Conservation (phyloP, 495 filamentous ascomycete genomes). For the Lasiosphaeris hirsuta region DNA sequence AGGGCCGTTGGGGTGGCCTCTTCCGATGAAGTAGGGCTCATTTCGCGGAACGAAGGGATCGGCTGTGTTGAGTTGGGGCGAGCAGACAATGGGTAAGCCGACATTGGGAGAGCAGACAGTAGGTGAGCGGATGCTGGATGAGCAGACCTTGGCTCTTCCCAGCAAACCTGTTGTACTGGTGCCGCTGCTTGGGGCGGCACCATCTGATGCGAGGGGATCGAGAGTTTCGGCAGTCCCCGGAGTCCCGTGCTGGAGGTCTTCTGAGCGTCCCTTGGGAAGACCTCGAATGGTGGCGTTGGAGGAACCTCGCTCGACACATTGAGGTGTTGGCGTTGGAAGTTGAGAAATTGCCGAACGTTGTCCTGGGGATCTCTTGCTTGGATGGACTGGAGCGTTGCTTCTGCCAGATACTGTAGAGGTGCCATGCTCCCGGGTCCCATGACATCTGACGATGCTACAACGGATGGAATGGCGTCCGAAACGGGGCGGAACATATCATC, state of each 20-base stretch:
- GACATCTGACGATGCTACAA: conserved; percentile 87
- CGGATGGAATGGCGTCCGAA: conserved; percentile 67
- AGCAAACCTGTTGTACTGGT: too few relatives aligned
- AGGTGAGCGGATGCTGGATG: conserved; percentile 23
- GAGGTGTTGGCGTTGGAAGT: conserved; percentile 63
- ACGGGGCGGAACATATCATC: conserved; percentile 52
- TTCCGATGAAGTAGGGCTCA: conserved; percentile 46
- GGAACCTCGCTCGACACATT: conserved; percentile 52
- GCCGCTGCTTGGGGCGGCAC: conserved; percentile 10
- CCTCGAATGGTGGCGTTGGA: conserved; percentile 54
- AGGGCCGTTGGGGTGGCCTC: conserved; percentile 49
- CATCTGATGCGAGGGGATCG: conserved; percentile 43
- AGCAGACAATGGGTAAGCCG: conserved; percentile 25
- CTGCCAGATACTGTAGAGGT: conserved; percentile 63
- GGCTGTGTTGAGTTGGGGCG: conserved; percentile 27
- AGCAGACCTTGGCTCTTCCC: too few relatives aligned
- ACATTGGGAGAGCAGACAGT: conserved; percentile 9
- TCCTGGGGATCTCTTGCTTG: conserved; percentile 78
- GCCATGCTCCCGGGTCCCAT: conserved; percentile 64
- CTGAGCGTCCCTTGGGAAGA: conserved; percentile 29
- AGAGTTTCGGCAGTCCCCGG: conserved; percentile 55
- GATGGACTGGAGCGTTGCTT: conserved; percentile 64
- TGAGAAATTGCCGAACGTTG: conserved; percentile 83
- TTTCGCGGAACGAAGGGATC: conserved; percentile 52
- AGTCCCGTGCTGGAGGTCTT: conserved; percentile 37